Evolutionary conservation across 2,329 filamentous ascomycete species (phyloP), one percentile per base, ranked within the genome.

Genomic region (Lomentospora prolificans): DNA sequence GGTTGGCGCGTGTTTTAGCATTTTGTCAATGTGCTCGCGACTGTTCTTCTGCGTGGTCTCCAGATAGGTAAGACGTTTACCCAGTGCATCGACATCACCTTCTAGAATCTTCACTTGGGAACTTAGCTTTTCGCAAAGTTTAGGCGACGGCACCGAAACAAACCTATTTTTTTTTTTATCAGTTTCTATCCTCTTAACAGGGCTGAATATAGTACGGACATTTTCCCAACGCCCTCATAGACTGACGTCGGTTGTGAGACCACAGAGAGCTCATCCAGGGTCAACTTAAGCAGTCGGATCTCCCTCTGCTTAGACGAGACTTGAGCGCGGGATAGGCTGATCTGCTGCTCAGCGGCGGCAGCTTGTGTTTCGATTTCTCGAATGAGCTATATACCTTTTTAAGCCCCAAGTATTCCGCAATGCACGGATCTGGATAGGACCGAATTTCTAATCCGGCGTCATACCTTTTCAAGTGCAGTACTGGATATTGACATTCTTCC

Each of bases 31-130:
- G 66, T 96, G 90, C 62, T 91, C 85, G 63, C 87, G 85, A 71
- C 90, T 96, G 66, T 97, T 99, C 75, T 95, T 90, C 68, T 90
- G 87, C 52, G 94, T 97, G 57, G 90, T 95, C 75, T 97, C 92
- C 48, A 97, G 78, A 67, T 96, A 97, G 63, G 92, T 83, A 64
- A 96, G 76, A 70, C 89, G 90, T 79, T 97, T 95, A 62, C 88
- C 85, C 60, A 97, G 73, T 60, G 86, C 86, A 41, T 87, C 79
- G 59, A 96, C 83, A 63, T 96, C 92, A 27, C 80, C 77, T 64
- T 90, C 86, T 60, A 92, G 73, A 54, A 86, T 83, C 64, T 86
- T 81, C 57, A 84, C 85, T 72, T 96, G 90, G 48, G 77, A 74
- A 36, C 84, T 78, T 57, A 97, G 78, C 62, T 94, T 87, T 63